Evolutionary conservation across 2,329 filamentous ascomycete species (phyloP), one percentile per base, ranked within the genome.

Genomic region (Zymoseptoria tritici): DNA sequence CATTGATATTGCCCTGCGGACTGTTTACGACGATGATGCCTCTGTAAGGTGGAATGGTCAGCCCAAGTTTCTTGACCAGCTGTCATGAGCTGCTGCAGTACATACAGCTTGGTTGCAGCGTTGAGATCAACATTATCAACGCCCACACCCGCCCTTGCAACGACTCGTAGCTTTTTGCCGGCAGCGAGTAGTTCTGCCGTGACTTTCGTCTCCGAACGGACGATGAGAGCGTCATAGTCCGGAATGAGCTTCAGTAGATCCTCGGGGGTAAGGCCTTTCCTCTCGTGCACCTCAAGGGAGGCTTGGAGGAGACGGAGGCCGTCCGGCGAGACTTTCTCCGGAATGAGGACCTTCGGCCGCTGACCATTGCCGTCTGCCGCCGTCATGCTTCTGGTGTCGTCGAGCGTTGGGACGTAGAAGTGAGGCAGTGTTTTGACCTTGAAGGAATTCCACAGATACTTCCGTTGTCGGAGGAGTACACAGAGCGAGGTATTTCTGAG

Each of bases 81-180:
- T 21, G 22, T 29, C 4, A 24, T 53, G 52, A 9, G 16, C 26
- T 24, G 8, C 20, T 19, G 13, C 16, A 16, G 22, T 31, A 53
- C 52, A 19, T 53, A 19, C 84, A 85, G 79, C 49, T 82, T 79
- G 0, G 89, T 93, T 2, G 89, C 89, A 7, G 85, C 83, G 36
- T 84, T 78, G 0, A 93, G 86, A 70, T 93, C 80, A 54, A 94
- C 89, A 75, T 93, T 92, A 75, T 93, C 89, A 22, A 93, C 88
- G 31, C 88, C 90, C 1, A 93, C 90, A 11, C 90, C 90, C 11
- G 90, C 90, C 62, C 90, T 81, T 2, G 89, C 90, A 21, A 94
- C 88, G 8, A 93, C 89, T 65, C 88, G 87, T 56, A 93, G 80
- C 60, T 84, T 87, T 66, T 79, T 83, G 9, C 84, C 89, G 1